These are phyloP conservation scores for Inga leiocalycina DNA, from an alignment of 306 rosid genomes.

Conservation along the genomic window DNA sequence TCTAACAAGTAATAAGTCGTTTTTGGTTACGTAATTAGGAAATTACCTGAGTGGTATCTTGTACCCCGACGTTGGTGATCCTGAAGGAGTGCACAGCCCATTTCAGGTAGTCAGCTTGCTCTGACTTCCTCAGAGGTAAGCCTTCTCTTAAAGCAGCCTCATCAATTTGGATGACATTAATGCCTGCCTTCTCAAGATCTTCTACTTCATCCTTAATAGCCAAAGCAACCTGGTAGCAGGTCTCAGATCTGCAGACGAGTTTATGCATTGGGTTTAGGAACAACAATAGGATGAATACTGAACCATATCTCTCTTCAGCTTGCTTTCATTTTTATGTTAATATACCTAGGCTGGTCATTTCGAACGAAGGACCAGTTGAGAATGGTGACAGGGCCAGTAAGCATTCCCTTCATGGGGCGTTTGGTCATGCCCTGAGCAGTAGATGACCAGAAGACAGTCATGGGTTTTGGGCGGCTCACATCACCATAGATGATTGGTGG, in stretches of 20 bases:
- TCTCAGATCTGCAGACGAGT: conserved; percentile 60
- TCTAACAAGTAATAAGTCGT: not conserved
- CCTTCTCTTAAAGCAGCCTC: conserved; percentile 98
- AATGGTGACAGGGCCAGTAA: conserved; percentile 96
- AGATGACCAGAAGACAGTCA: conserved; percentile 95
- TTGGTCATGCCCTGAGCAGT: conserved; percentile 78
- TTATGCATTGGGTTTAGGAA: conserved; percentile 30
- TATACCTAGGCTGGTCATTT: conserved; percentile 83
- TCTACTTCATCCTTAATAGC: conserved; percentile 94
- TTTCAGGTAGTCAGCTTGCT: conserved; percentile 81
- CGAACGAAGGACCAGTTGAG: conserved; percentile 96
- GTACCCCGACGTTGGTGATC: conserved; percentile 78
- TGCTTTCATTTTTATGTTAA: not conserved
- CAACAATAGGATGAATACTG: not conserved
- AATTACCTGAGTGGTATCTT: conserved; percentile 80
- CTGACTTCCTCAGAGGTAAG: conserved; percentile 83
- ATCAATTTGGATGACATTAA: conserved; percentile 82
- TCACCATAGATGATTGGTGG: conserved; percentile 97
- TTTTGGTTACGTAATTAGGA: conserved; percentile 2
- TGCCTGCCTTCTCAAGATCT: conserved; percentile 84
- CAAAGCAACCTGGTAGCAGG: conserved; percentile 88
- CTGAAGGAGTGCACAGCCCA: conserved; percentile 98
- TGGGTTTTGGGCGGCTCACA: conserved; percentile 93
- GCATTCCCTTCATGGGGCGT: conserved; percentile 99
- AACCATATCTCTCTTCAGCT: not conserved